Base-by-base conservation (phyloP, 2,329 filamentous ascomycete genomes). In the Claviceps cyperi region DNA sequence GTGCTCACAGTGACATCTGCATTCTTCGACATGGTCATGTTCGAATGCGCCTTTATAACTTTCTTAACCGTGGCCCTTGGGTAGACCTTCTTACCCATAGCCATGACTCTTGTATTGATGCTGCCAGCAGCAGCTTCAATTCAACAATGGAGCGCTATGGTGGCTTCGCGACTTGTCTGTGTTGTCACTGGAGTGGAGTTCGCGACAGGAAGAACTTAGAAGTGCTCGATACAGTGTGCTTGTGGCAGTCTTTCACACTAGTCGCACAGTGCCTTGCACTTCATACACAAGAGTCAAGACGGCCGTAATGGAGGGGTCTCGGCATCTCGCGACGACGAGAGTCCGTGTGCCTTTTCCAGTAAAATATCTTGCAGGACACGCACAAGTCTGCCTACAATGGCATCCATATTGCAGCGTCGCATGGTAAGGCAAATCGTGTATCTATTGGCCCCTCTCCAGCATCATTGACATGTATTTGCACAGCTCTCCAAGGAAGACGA, bases 401-500 rank as follows among this genome's bases (percentile, higher is more conserved):
- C 67, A 48, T 67, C 66, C 45, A 71, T 77, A 66, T 67, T 81
- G 64, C 74, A 79, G 62, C 71, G 74, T 56, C 77, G 78, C 53
- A 81, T 81, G 78, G 78, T 80, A 66, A 58, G 67, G 54, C 14
- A 17, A 2, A 2, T 4, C 1, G 9, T 13, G 17, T 6, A 21
- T 13, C 28, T 1, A 0, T 14, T 9, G 14, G 32, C 5, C 9
- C 19, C 17, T 2, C 7, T 37, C 28, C n/a, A 36, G 17, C 1
- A 22, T 11, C 39, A 35, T 56, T 62, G 28, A 61, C 53, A 28
- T n/a, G n/a, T 8, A 22, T 5, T 28, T 35, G 28, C 43, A 22
- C 62, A 97, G 92, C 84, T 98, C 58, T 88, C 87, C 44, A 94
- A 88, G 64, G 91, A 95, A 65, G 91, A 97, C 60, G 92, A 98